Percentiles rank a stretch among this genome's conserved stretches.
Conservation (phyloP, 2,329 filamentous ascomycete species). For the Pseudogymnoascus sp. region DNA sequence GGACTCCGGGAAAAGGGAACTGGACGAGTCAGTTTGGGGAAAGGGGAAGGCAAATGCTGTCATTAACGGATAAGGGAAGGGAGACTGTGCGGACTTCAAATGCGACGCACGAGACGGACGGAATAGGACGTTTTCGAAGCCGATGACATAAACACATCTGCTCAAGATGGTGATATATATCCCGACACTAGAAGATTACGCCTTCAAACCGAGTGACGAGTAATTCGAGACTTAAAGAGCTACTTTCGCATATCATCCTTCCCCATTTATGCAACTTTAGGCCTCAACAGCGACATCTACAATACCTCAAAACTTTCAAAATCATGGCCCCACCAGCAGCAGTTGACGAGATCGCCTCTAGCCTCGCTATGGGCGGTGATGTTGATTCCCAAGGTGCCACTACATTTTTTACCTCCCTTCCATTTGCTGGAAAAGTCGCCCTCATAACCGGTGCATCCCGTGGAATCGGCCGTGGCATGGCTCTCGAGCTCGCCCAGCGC, state of each 20-base stretch:
- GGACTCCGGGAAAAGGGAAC: background rate
- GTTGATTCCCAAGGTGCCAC: background rate
- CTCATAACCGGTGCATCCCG: slow-evolving; percentile 60
- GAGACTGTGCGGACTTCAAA: background rate
- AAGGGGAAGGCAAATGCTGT: background rate
- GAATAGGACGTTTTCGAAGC: background rate
- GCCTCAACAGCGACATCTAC: background rate
- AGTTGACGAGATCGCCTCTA: background rate
- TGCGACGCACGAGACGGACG: background rate
- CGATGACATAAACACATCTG: background rate
- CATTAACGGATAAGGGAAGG: background rate
- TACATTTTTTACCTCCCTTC: slow-evolving; percentile 18
- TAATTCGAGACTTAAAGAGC: background rate
- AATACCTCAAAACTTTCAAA: background rate
- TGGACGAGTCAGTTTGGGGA: background rate
- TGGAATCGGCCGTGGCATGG: slow-evolving; percentile 61
- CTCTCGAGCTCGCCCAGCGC: slow-evolving; percentile 60
- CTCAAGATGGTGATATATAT: slow-evolving; percentile 4
- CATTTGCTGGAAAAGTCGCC: slow-evolving; percentile 47
- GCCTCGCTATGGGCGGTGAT: background rate
- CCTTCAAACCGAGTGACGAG: background rate
- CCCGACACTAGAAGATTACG: background rate
- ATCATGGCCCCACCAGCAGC: background rate
- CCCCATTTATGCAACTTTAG: background rate
- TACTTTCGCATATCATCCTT: background rate